Conservation (phyloP, 768 basidiomycete genomes). For the Sporobolomyces phaffii region DNA sequence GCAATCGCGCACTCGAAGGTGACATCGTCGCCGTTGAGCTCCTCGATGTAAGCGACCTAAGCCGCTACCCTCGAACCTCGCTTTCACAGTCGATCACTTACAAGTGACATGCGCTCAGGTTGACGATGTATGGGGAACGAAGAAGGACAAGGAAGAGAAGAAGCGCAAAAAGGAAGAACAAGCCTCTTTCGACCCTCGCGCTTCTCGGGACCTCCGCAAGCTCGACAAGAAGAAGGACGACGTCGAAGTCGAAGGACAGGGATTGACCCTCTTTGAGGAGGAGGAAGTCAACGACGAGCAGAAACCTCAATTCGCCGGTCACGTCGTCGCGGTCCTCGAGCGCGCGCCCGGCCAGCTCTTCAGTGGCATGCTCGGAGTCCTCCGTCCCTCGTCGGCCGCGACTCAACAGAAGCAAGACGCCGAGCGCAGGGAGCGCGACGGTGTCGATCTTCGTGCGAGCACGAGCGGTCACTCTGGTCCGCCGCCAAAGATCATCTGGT, state of each 20-base stretch:
- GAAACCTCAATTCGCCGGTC: conserved; percentile 96
- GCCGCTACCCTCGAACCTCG: not conserved
- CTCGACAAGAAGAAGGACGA: conserved; percentile 99
- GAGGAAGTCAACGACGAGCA: conserved; percentile 99
- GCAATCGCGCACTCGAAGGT: conserved; percentile 94
- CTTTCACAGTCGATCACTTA: too few relatives aligned
- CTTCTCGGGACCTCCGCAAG: conserved; percentile 55
- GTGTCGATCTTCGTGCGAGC: conserved; percentile 55
- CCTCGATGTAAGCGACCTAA: conserved; percentile 66
- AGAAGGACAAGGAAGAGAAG: conserved; percentile 99
- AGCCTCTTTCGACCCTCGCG: conserved; percentile 81
- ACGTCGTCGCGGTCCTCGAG: conserved; percentile 99
- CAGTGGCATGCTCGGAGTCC: conserved; percentile 81
- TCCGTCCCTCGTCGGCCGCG: conserved; percentile 31
- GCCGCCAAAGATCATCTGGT: conserved; percentile 99
- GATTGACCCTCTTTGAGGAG: conserved; percentile 91
- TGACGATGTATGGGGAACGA: conserved; percentile 60
- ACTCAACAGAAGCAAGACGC: conserved; percentile 56
- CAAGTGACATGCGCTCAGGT: conserved; percentile 4
- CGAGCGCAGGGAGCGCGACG: conserved; percentile 92
- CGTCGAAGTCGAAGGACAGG: conserved; percentile 98
- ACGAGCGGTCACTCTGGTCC: conserved; percentile 60
- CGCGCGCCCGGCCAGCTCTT: conserved; percentile 98
- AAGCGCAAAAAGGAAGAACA: conserved; percentile 99
- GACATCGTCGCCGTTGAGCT: conserved; percentile 98